Percentiles rank a stretch among this genome's conserved stretches.
These are phyloP conservation scores for Pestalotiopsis sp. DNA, from an alignment of 2,329 filamentous ascomycete species.

Conservation along the genomic window DNA sequence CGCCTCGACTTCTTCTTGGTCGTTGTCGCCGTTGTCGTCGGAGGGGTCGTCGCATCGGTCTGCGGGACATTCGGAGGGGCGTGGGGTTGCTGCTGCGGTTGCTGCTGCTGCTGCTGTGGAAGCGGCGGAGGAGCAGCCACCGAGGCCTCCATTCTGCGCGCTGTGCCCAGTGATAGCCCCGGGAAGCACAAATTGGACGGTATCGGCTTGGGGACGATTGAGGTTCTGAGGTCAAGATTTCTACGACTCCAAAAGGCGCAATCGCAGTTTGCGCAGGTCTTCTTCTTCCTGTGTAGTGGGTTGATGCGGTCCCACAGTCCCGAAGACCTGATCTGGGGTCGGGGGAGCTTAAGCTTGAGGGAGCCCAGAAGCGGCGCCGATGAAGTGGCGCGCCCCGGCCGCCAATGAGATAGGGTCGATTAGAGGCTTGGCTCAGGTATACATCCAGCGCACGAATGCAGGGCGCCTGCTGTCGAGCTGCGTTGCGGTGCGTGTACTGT, in stretches of 20 bases:
- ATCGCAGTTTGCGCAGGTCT: neutral
- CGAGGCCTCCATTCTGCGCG: conserved; percentile 5
- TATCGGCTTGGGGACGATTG: neutral
- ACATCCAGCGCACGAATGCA: no score
- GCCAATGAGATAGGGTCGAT: no score
- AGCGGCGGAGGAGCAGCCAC: neutral
- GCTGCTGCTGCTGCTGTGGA: neutral
- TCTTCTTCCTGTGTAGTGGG: neutral
- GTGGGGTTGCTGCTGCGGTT: conserved; percentile 1
- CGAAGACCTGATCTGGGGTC: neutral
- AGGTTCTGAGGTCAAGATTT: neutral
- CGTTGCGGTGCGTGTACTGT: neutral
- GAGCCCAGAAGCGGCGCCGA: neutral
- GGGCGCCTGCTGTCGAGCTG: neutral
- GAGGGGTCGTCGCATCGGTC: conserved; percentile 13
- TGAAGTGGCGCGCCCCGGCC: neutral
- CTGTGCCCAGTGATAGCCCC: neutral
- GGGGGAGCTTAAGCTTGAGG: neutral
- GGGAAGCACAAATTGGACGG: neutral
- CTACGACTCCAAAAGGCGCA: neutral
- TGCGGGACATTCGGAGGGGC: neutral
- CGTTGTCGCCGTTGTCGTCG: no score
- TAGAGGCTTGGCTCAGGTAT: neutral
- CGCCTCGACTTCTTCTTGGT: conserved; percentile 55
- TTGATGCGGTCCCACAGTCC: neutral